These are phyloP conservation scores for Knufia petricola DNA, from an alignment of 2,329 filamentous ascomycete species.

Conservation along the genomic window DNA sequence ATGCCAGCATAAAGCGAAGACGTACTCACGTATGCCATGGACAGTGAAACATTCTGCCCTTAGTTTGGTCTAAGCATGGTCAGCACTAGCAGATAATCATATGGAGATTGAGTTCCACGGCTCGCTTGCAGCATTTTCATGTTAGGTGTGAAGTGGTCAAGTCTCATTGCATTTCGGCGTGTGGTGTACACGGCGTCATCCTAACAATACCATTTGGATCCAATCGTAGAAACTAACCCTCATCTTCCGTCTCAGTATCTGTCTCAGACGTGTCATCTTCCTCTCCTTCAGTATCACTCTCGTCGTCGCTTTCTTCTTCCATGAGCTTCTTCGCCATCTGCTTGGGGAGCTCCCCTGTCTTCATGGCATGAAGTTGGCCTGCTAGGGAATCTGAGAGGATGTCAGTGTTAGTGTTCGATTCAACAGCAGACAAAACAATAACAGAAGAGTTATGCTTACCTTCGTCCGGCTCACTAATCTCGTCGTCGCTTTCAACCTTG, in stretches of 20 bases:
- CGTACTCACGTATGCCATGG: too few species aligned
- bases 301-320: conserved; percentile 53
- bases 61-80: too few species aligned
- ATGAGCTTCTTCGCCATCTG: conserved; percentile 54
- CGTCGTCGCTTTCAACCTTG: conserved; percentile 64
- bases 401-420: conserved; percentile 16
- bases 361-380: conserved; percentile 80
- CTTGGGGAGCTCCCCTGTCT: conserved; percentile 48
- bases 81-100: too few species aligned
- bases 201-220: too few species aligned
- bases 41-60: too few species aligned
- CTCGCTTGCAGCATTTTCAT: too few species aligned
- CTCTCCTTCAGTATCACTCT: conserved; percentile 56
- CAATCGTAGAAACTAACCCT: conserved; percentile 25
- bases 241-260: conserved; percentile 67
- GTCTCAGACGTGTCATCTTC: conserved; percentile 48
- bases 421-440: neutral
- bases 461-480: conserved; percentile 96
- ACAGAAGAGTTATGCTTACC: conserved; percentile 49
- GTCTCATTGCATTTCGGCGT: too few species aligned
- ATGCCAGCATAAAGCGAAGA: too few species aligned
- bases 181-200: too few species aligned
- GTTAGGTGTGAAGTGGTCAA: too few species aligned
- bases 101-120: too few species aligned
- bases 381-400: conserved; percentile 63